These are phyloP conservation scores for Wickerhamia fluorescens DNA, from an alignment of 805 yeast genomes.

Conservation along the genomic window DNA sequence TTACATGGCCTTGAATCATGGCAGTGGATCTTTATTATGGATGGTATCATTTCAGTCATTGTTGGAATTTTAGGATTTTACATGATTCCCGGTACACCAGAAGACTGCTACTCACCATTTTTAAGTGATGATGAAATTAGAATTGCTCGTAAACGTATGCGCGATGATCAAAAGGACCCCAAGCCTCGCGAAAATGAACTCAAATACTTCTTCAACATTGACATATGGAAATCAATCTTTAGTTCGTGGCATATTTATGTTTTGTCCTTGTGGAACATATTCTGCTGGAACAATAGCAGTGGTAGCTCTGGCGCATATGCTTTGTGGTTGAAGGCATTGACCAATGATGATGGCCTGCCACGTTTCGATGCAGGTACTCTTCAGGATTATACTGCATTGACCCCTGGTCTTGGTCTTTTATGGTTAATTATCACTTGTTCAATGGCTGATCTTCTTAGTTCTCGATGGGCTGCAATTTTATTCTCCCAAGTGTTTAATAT, in stretches of 20 bases:
- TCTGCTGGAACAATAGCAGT: conserved; percentile 59
- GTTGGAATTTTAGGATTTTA: conserved; percentile 52
- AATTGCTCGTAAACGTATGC: conserved; percentile 19
- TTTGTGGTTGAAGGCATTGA: conserved; percentile 44
- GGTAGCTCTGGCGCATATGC: conserved; percentile 35
- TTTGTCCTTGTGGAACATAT: conserved; percentile 45
- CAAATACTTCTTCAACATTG: conserved; percentile 31
- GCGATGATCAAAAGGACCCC: conserved; percentile 9
- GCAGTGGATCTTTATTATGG: conserved; percentile 71
- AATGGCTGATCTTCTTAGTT: conserved; percentile 31
- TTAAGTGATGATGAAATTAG: conserved; percentile 30
- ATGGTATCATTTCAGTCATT: conserved; percentile 51
- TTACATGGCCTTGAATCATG: conserved; percentile 51
- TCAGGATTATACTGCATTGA: conserved; percentile 39
- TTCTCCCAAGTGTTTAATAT: conserved; percentile 49
- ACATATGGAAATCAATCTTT: conserved; percentile 47
- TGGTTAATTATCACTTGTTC: conserved; percentile 33
- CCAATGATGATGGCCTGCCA: conserved; percentile 3
- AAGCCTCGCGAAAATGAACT: conserved; percentile 12
- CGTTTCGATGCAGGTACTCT: conserved; percentile 23
- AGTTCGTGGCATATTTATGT: conserved; percentile 57
- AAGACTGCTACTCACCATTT: conserved; percentile 29
- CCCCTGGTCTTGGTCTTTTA: conserved; percentile 37
- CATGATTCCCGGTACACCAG: conserved; percentile 61
- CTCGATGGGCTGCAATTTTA: conserved; percentile 49